Evolutionary conservation across 2,329 filamentous ascomycete genomes (phyloP).

Genomic region (Aplosporella prunicola): DNA sequence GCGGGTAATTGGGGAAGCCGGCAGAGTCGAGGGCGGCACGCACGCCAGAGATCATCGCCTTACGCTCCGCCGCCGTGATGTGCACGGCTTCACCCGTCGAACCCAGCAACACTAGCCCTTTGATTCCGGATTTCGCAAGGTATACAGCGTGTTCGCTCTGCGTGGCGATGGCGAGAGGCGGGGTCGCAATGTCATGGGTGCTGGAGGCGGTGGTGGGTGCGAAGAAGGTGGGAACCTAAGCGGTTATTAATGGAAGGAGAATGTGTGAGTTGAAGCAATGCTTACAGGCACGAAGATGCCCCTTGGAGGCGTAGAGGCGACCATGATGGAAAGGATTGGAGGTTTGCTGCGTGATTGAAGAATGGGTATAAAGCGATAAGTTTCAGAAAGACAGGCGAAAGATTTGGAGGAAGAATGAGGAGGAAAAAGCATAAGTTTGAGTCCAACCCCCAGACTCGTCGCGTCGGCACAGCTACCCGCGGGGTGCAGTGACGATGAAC

Average conservation of each 20-base stretch:
- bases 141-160: slow-evolving; percentile 48
- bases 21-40: slow-evolving; percentile 42
- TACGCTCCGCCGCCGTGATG: slow-evolving; percentile 43
- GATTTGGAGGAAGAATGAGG: too few relatives aligned
- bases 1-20: slow-evolving; percentile 45
- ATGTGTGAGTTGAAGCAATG: not conserved
- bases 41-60: slow-evolving; percentile 39
- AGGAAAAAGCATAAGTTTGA: too few relatives aligned
- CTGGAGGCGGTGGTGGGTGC: slow-evolving; percentile 23
- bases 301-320: slow-evolving; percentile 7
- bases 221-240: slow-evolving; percentile 49
- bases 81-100: slow-evolving; percentile 52
- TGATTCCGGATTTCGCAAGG: slow-evolving; percentile 46
- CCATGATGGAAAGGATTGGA: slow-evolving; percentile 5
- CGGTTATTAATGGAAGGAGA: not conserved
- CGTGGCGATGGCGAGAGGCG: slow-evolving; percentile 42
- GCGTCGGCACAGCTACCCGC: too few relatives aligned
- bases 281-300: slow-evolving; percentile 13
- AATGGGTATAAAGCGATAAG: too few relatives aligned
- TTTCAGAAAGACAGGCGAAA: too few relatives aligned
- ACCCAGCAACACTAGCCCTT: slow-evolving; percentile 49
- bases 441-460: too few relatives aligned
- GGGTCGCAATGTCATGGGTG: slow-evolving; percentile 16
- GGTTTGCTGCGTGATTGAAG: too few relatives aligned
- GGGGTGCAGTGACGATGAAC: too few relatives aligned